Base-by-base conservation (phyloP, 1,284 basidiomycete species). In the Rhodotorula sp. region DNA sequence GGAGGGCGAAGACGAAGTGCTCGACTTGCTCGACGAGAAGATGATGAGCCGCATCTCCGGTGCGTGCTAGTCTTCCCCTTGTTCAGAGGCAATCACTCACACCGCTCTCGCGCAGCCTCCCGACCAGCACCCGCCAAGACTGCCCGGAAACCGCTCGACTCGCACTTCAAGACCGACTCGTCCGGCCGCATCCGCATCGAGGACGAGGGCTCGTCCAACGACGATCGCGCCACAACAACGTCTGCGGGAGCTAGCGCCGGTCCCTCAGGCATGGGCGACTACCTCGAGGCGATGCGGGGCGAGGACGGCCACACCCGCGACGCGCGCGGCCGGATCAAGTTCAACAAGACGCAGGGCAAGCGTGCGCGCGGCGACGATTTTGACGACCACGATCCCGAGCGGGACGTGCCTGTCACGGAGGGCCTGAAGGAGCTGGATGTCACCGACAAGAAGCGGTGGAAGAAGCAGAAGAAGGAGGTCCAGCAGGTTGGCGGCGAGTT, bases 301-400 rank as follows among this genome's bases (percentile, higher is more conserved):
- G 87, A 87, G 37, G 95, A 98, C 78, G 96, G 95, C 10, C 92
- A 93, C 81, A 88, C 86, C 1, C 87, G 92, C 44, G 91, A 91
- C 47, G 84, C 87, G 2, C 87, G 87, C 69, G 96, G 96, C 26
- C 87, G 86, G 48, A 83, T 98, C 78, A 95, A 93, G 81, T 96
- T 98, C 83, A 92, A 97, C 83, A 98, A 98, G 82, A 91, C 97
- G 47, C 74, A 74, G 78, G 95, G 91, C 34, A 95, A 94, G 82
- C 91, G 93, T 77, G 86, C 90, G 67, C 82, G 93, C 69, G 85
- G 88, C 63, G 82, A 83, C 31, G 88, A 88, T 73, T 86, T 85
- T 31, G 78, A 78, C 24, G 76, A 78, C 31, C 81, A 75, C 22
- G 76, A 78, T 30, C 84, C 84, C 37, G 85, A 90, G 57, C 69